Conservation (phyloP, 2,329 filamentous ascomycete species). For the Pseudogymnoascus verrucosus region DNA sequence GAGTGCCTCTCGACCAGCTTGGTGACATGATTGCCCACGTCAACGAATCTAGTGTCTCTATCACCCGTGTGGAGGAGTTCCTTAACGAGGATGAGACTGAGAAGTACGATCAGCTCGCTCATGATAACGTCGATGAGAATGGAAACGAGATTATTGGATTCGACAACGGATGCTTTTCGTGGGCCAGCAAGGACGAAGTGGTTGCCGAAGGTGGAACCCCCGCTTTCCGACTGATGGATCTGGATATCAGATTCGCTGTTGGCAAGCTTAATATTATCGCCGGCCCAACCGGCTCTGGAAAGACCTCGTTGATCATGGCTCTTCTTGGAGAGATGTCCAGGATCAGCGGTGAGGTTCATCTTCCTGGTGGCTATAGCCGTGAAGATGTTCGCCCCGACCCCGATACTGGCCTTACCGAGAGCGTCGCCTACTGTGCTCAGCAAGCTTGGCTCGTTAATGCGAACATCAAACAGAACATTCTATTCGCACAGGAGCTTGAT, state of each 20-base stretch:
- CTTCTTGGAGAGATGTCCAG: constrained; percentile 93
- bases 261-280: constrained; percentile 88
- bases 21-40: constrained; percentile 99
- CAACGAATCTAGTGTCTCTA: constrained; percentile 92
- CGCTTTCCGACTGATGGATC: constrained; percentile 73
- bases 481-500: constrained; percentile 77
- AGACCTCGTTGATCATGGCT: constrained; percentile 93
- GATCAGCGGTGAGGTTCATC: constrained; percentile 68
- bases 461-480: constrained; percentile 90
- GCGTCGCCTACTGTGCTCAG: constrained; percentile 92
- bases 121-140: constrained; percentile 58
- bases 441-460: constrained; percentile 96
- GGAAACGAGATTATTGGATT: constrained; percentile 76
- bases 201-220: constrained; percentile 55
- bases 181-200: constrained; percentile 64
- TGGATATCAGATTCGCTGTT: constrained; percentile 75
- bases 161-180: constrained; percentile 75
- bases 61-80: constrained; percentile 94
- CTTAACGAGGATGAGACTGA: constrained; percentile 89
- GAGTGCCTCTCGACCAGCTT: constrained; percentile 88
- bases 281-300: constrained; percentile 88
- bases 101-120: constrained; percentile 79
- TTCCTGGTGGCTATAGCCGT: constrained; percentile 78
- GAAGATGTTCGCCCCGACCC: constrained; percentile 78
- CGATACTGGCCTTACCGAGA: constrained; percentile 80